Evolutionary conservation across 306 rosid species (phyloP), one percentile per base, ranked within the genome.

Genomic region (Sicyos baderoa): DNA sequence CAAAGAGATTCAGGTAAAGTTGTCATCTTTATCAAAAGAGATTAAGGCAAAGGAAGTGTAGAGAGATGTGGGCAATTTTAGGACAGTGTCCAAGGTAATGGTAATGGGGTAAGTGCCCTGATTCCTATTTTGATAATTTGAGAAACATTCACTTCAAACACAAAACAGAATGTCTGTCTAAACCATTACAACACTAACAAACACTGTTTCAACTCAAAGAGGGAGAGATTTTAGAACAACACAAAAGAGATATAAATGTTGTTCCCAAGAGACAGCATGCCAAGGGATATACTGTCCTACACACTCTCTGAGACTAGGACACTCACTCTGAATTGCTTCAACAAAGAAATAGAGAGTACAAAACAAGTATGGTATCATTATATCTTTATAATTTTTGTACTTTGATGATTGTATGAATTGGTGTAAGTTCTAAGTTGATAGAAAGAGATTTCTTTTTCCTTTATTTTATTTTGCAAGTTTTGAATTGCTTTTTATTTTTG

Each of bases 131-230:
- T 66, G 76, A 72, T 79, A 68, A 60, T 59, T 61, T 78, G 9
- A 74, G 75, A 74, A 75, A 72, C 79, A 79, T 79, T 74, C 79
- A 67, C 13, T 68, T 76, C 71, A 54, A 65, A 72, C 52, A 73
- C 29, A 40, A 66, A 14, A 72, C 72, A 83, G 96, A 89, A 82
- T 88, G 86, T 88, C 57, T 73, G 86, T 86, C 76, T 75, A 76
- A 51, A 54, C 58, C 10, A 71, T 44, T 71, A 29, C 78, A 79
- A 2, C 37, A 32, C 37, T 32, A 32, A 32, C 2, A 32, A 32
- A 37, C 18, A 67, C 4, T 51, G 4, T 19, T 23, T 18, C 45
- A 35, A 16, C 6, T 17, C 11, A 40, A 7, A 32, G 37, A 32
- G 37, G 4, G 29, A 3, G 29, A 25, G 29, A 25, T 25, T 25